Conservation (phyloP, 768 basidiomycete species). For the Pleurotus tuoliensis region DNA sequence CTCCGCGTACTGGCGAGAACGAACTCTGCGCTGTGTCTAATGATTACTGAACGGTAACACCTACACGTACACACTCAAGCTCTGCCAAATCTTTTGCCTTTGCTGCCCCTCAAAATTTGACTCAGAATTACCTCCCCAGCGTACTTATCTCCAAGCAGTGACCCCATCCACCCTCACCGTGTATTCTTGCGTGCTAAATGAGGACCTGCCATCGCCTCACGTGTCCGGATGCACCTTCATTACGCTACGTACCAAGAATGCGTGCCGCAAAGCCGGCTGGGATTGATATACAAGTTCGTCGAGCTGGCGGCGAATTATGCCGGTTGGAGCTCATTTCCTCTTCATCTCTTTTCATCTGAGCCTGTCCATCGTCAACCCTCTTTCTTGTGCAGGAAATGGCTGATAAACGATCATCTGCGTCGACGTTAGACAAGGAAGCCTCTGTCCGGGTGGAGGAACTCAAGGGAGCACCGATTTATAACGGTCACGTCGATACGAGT, state of each 20-base stretch:
- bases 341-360: neutral
- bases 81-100: too few relatives aligned
- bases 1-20: too few relatives aligned
- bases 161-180: neutral
- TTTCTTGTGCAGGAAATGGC: neutral
- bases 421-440: slow-evolving; percentile 26
- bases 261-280: slow-evolving; percentile 4
- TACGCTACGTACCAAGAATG: slow-evolving; percentile 2
- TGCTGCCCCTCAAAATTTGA: too few relatives aligned
- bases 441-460: slow-evolving; percentile 22
- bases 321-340: slow-evolving; percentile 3
- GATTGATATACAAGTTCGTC: neutral
- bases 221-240: neutral
- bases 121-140: too few relatives aligned
- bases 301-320: neutral
- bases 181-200: neutral
- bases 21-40: too few relatives aligned
- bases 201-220: neutral
- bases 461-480: slow-evolving; percentile 27
- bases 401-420: slow-evolving; percentile 11
- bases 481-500: slow-evolving; percentile 53
- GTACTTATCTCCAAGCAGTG: slow-evolving; percentile 4
- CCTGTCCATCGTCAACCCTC: neutral
- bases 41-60: too few relatives aligned
- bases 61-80: too few relatives aligned